Evolutionary conservation across 208 protist species (phyloP).

Genomic region (Histomonas meleagridis): DNA sequence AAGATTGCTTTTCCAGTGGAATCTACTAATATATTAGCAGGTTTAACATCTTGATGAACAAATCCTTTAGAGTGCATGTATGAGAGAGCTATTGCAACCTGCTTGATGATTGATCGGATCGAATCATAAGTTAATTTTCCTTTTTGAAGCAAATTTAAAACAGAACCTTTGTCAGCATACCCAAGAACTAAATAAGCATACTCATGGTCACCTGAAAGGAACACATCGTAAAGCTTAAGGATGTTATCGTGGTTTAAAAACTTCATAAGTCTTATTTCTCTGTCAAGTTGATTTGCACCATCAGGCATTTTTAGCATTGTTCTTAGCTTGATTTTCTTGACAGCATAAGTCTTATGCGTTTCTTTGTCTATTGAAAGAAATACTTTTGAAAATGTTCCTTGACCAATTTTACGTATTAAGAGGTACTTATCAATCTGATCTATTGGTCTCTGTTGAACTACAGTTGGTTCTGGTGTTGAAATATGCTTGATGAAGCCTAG

Average conservation of each 20-base stretch:
- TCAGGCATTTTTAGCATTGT: background rate
- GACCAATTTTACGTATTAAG: background rate
- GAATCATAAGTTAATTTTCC: background rate
- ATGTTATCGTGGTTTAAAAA: background rate
- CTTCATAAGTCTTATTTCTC: background rate
- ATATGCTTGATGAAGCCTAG: too few species aligned
- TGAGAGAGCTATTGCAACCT: background rate
- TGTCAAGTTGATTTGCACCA: background rate
- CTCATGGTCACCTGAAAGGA: background rate
- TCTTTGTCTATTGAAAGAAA: background rate
- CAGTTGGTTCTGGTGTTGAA: too few species aligned
- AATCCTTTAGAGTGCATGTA: slow-evolving; percentile 1
- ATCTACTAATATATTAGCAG: background rate
- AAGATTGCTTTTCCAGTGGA: background rate
- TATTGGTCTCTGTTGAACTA: too few species aligned
- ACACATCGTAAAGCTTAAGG: background rate
- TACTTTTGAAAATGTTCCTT: background rate
- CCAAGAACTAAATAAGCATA: background rate
- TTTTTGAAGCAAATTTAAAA: background rate
- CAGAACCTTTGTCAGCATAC: background rate
- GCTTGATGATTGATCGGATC: slow-evolving; percentile 9
- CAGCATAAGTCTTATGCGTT: background rate
- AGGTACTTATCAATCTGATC: too few species aligned
- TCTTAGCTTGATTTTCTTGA: background rate
- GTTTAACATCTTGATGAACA: slow-evolving; percentile 30